These are phyloP conservation scores for Coprinopsis strossmayeri DNA, from an alignment of 768 basidiomycete species.

Conservation along the genomic window DNA sequence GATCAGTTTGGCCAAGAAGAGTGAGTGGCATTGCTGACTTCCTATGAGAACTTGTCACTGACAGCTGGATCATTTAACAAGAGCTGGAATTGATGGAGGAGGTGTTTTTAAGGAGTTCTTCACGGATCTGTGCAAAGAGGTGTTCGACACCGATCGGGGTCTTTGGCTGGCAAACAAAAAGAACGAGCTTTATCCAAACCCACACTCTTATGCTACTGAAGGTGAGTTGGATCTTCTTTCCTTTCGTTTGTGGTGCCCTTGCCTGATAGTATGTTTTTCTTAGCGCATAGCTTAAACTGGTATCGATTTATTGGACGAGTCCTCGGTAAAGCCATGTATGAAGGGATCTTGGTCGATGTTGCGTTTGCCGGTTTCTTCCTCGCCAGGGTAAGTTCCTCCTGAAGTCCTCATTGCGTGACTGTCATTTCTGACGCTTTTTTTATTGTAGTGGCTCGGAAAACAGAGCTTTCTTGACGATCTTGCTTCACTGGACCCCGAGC, in stretches of 20 bases:
- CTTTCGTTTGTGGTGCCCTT: not conserved
- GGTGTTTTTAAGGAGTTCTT: conserved; percentile 98
- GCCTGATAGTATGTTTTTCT: not conserved
- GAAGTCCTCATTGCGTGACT: not conserved
- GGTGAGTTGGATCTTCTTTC: conserved; percentile 34
- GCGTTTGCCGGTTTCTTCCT: conserved; percentile 95
- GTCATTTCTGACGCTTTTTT: not conserved
- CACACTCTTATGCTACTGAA: conserved; percentile 87
- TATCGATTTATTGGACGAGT: conserved; percentile 91
- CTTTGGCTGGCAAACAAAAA: conserved; percentile 89
- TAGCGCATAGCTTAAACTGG: conserved; percentile 85
- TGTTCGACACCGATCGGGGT: conserved; percentile 91
- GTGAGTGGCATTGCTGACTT: no score
- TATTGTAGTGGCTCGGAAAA: conserved; percentile 80
- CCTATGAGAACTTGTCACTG: no score
- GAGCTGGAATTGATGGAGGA: conserved; percentile 92
- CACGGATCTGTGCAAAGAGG: conserved; percentile 88
- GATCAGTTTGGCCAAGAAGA: conserved; percentile 85
- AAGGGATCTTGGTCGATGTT: conserved; percentile 92
- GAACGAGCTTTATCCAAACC: conserved; percentile 94
- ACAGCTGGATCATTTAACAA: conserved; percentile 20
- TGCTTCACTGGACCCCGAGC: conserved; percentile 81
- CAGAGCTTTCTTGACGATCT: conserved; percentile 93
- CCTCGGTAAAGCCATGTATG: conserved; percentile 93
- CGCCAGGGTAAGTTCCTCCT: conserved; percentile 50